Percentiles rank a stretch among this genome's conserved stretches.
These are phyloP conservation scores for Inonotus obliquus DNA, from an alignment of 1,284 basidiomycete species.

Conservation along the genomic window DNA sequence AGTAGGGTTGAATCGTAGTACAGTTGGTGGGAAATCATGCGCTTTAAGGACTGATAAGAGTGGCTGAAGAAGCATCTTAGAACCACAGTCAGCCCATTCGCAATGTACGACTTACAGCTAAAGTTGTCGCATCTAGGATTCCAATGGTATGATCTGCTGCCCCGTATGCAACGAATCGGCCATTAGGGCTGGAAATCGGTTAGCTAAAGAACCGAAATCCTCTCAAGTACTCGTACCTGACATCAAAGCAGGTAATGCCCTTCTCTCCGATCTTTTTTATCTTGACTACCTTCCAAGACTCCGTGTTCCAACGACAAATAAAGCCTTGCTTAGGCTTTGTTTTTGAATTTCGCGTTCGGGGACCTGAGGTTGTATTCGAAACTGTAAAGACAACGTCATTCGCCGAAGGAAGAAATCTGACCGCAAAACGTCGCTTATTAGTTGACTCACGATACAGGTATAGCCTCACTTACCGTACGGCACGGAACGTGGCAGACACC, in stretches of 20 bases:
- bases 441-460: background rate
- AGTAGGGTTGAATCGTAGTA: slow-evolving; percentile 82
- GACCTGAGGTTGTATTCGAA: slow-evolving; percentile 62
- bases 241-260: slow-evolving; percentile 81
- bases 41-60: slow-evolving; percentile 85
- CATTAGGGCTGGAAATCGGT: slow-evolving; percentile 56
- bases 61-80: slow-evolving; percentile 49
- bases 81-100: background rate
- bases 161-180: slow-evolving; percentile 80
- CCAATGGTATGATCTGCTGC: slow-evolving; percentile 86
- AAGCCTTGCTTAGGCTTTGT: slow-evolving; percentile 52
- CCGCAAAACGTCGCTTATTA: background rate
- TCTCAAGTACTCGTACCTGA: slow-evolving; percentile 52
- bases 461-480: slow-evolving; percentile 47
- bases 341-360: slow-evolving; percentile 44
- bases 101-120: slow-evolving; percentile 54
- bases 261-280: slow-evolving; percentile 67
- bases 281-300: slow-evolving; percentile 50
- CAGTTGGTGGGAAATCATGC: slow-evolving; percentile 93
- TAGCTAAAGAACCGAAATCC: background rate
- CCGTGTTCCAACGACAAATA: slow-evolving; percentile 60
- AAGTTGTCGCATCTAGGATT: slow-evolving; percentile 75
- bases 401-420: slow-evolving; percentile 57
- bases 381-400: slow-evolving; percentile 63
- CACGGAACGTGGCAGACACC: slow-evolving; percentile 62